Evolutionary conservation across 1,139 yeast genomes (phyloP).

Genomic region (Nakaseomyces bracarensis): DNA sequence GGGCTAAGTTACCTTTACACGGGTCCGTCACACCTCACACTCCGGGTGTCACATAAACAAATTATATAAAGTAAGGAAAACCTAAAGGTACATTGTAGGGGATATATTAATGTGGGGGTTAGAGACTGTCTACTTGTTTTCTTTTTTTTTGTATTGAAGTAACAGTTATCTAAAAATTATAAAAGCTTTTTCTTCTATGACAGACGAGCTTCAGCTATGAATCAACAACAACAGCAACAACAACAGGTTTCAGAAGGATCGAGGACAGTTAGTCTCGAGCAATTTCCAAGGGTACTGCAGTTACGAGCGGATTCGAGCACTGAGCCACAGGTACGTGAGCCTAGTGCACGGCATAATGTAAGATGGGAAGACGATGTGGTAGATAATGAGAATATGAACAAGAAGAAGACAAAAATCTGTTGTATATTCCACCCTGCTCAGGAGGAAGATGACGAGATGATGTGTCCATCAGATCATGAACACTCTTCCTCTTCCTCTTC

Average conservation of each 20-base stretch:
- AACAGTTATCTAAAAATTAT: too few species aligned
- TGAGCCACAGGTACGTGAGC: slow-evolving; percentile 4
- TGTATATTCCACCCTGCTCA: slow-evolving; percentile 86
- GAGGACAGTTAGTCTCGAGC: slow-evolving; percentile 19
- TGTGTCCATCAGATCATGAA: slow-evolving; percentile 31
- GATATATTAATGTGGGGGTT: too few species aligned
- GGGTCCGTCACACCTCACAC: too few species aligned
- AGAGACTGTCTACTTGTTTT: too few species aligned
- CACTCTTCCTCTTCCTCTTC: slow-evolving; percentile 16
- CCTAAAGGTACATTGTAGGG: too few species aligned
- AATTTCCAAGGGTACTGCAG: slow-evolving; percentile 19
- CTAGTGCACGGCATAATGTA: slow-evolving; percentile 41
- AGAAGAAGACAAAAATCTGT: slow-evolving; percentile 87
- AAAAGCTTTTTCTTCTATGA: too few species aligned
- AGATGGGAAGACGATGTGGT: slow-evolving; percentile 80
- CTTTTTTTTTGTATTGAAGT: too few species aligned
- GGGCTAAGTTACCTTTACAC: too few species aligned
- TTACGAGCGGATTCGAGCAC: slow-evolving; percentile 17
- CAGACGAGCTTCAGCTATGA: too few species aligned
- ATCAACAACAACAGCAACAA: slow-evolving; percentile 8
- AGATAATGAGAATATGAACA: slow-evolving; percentile 81
- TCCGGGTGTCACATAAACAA: too few species aligned
- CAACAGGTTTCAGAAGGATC: slow-evolving; percentile 13
- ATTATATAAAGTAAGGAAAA: too few species aligned
- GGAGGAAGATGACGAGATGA: slow-evolving; percentile 53